Evolutionary conservation across 441 rosid genomes (phyloP).

Genomic region (Flueggea neowawraea): DNA sequence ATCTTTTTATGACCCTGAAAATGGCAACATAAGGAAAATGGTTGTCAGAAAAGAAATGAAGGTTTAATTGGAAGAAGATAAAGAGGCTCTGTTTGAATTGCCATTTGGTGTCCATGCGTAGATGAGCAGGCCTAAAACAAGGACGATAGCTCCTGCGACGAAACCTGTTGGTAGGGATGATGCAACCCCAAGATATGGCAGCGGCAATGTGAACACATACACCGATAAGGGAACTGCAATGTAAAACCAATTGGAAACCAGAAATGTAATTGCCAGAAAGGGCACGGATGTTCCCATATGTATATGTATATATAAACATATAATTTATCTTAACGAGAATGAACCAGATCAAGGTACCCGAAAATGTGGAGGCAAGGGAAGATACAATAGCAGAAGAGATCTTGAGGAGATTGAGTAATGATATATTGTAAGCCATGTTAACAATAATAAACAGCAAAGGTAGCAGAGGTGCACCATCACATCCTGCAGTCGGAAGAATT

Average conservation of each 20-base stretch:
- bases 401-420: constrained; percentile 87
- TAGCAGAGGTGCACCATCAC: constrained; percentile 89
- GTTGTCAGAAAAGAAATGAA: neutral
- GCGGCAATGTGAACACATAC: constrained; percentile 74
- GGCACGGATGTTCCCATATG: neutral
- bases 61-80: constrained; percentile 19
- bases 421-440: constrained; percentile 89
- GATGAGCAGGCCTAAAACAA: constrained; percentile 69
- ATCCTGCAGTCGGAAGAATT: constrained; percentile 45
- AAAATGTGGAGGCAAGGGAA: constrained; percentile 84
- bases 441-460: constrained; percentile 74
- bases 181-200: constrained; percentile 79
- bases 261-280: neutral
- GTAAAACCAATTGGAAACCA: neutral
- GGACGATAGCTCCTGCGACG: constrained; percentile 73
- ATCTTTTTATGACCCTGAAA: constrained; percentile 23
- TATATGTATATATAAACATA: too few relatives aligned
- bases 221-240: constrained; percentile 79
- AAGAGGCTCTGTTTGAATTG: constrained; percentile 14
- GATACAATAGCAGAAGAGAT: constrained; percentile 92
- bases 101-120: constrained; percentile 71
- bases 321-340: too few relatives aligned
- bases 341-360: constrained; percentile 43
- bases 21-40: constrained; percentile 3
- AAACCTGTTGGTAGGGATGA: constrained; percentile 84